These are phyloP conservation scores for Penicillium turbatum DNA, from an alignment of 495 filamentous ascomycete species.

Conservation along the genomic window DNA sequence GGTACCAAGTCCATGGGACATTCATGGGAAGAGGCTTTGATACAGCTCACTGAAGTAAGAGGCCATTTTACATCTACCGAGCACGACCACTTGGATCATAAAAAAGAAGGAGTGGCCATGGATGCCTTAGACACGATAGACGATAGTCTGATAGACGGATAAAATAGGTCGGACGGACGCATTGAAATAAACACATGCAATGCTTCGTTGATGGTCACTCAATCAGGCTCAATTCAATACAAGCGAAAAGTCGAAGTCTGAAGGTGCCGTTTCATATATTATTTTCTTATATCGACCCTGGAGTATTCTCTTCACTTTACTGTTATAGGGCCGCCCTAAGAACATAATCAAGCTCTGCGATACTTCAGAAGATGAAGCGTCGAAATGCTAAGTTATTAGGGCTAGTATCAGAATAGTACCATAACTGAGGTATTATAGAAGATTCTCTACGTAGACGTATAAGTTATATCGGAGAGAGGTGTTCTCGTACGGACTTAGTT, in stretches of 20 bases:
- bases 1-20: too few species aligned
- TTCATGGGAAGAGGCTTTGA: too few species aligned
- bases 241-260: background rate
- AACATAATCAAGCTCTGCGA: background rate
- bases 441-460: background rate
- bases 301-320: background rate
- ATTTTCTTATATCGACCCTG: background rate
- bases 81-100: too few species aligned
- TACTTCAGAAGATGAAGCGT: background rate
- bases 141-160: too few species aligned
- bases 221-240: background rate
- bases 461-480: background rate
- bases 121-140: too few species aligned
- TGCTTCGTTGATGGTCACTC: background rate
- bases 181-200: too few species aligned
- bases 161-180: too few species aligned
- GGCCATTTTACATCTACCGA: too few species aligned
- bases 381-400: background rate
- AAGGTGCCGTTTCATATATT: background rate
- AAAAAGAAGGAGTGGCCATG: too few species aligned
- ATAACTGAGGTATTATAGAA: background rate
- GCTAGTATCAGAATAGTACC: background rate
- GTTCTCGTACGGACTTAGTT: too few species aligned
- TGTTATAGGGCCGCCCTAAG: background rate
- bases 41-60: too few species aligned